Evolutionary conservation across 257 asterid genomes (phyloP).

Genomic region (Jacaranda copaia): DNA sequence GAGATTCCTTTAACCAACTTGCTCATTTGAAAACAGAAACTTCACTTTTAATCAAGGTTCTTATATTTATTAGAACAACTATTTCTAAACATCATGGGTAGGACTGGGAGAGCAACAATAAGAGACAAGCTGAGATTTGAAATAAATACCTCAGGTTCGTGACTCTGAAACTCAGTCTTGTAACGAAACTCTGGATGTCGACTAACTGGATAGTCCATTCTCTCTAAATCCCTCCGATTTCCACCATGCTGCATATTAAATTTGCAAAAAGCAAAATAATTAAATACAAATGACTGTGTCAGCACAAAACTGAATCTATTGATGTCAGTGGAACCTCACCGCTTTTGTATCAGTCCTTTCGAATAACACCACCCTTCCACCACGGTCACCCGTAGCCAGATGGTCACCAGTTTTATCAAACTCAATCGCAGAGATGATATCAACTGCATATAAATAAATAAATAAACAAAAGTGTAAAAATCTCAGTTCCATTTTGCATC

Average conservation of each 20-base stretch:
- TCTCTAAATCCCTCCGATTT: conserved; percentile 73
- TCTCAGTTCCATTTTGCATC: conserved; percentile 22
- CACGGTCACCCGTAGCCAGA: conserved; percentile 93
- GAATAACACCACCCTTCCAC: conserved; percentile 90
- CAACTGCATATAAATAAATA: conserved; percentile 64
- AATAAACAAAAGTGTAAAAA: conserved; percentile 32
- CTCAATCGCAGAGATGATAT: conserved; percentile 82
- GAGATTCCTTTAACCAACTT: conserved; percentile 29
- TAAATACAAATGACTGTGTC: conserved; percentile 24
- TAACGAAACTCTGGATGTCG: conserved; percentile 90
- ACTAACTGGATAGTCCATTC: conserved; percentile 60
- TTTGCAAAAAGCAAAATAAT: conserved; percentile 26
- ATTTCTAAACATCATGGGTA: conserved; percentile 6
- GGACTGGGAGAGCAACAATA: conserved; percentile 20
- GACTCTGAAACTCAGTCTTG: conserved; percentile 94
- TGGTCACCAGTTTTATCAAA: conserved; percentile 82
- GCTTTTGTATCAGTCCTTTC: conserved; percentile 79
- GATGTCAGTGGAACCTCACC: conserved; percentile 48
- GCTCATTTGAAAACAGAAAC: neutral
- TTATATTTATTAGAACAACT: conserved; percentile 20
- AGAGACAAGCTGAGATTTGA: conserved; percentile 3
- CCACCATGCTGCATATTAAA: conserved; percentile 60
- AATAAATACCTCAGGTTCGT: conserved; percentile 85
- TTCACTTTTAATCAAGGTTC: conserved; percentile 14
- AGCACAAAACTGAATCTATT: conserved; percentile 32